phyloP scores from a whole-genome alignment of 768 basidiomycete species.

The Russula emetica region DNA sequence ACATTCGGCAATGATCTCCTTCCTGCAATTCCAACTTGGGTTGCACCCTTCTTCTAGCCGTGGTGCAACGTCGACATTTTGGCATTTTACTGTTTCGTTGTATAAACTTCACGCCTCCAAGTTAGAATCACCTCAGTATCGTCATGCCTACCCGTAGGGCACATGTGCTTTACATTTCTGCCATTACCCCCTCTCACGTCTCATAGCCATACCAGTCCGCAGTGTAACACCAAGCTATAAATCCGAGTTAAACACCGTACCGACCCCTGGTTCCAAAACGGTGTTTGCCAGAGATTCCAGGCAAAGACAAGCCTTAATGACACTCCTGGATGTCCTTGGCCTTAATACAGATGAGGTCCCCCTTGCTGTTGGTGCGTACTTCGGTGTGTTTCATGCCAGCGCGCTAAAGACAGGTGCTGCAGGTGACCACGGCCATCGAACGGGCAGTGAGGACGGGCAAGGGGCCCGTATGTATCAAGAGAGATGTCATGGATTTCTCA shows the following conservation, averaged over 20 bases:
- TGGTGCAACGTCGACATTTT: neutral
- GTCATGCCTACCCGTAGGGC: slow-evolving; percentile 17
- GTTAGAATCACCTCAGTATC: neutral
- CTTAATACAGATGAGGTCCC: slow-evolving; percentile 40
- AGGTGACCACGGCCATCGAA: slow-evolving; percentile 34
- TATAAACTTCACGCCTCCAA: neutral
- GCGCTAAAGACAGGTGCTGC: neutral
- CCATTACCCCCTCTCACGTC: neutral
- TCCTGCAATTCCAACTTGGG: no score
- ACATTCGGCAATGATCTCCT: no score
- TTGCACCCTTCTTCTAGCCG: no score
- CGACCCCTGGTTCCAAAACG: neutral
- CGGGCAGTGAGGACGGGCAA: slow-evolving; percentile 57
- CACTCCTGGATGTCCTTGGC: slow-evolving; percentile 44
- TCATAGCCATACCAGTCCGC: slow-evolving; percentile 4
- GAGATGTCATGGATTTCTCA: neutral
- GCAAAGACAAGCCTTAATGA: slow-evolving; percentile 47
- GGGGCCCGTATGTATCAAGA: slow-evolving; percentile 55
- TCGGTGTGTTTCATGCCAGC: neutral
- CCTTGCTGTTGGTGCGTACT: slow-evolving; percentile 35
- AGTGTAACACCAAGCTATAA: slow-evolving; percentile 10
- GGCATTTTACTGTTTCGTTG: neutral
- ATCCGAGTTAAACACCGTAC: slow-evolving; percentile 9
- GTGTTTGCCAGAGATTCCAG: slow-evolving; percentile 5
- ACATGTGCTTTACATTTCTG: neutral